These are phyloP conservation scores for Pseudogymnoascus sp. DNA, from an alignment of 2,329 filamentous ascomycete genomes.

Conservation along the genomic window DNA sequence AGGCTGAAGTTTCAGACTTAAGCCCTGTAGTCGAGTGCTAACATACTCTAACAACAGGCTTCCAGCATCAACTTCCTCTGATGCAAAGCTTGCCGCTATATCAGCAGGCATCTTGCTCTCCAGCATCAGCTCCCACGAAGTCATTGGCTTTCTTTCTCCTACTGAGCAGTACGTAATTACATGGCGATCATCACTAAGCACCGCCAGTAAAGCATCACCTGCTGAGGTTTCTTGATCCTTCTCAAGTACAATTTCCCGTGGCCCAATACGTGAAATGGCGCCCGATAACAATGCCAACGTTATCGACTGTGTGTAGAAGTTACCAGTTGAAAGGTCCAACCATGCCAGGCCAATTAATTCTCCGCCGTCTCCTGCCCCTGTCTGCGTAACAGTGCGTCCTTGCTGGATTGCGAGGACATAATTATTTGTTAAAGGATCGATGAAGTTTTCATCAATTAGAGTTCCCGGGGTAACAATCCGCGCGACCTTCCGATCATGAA, in stretches of 20 bases:
- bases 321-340: slow-evolving; percentile 90
- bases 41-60: slow-evolving; percentile 80
- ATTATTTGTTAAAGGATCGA: slow-evolving; percentile 89
- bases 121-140: slow-evolving; percentile 63
- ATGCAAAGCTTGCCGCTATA: slow-evolving; percentile 48
- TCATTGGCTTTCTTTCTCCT: slow-evolving; percentile 32
- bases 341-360: slow-evolving; percentile 68
- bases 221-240: slow-evolving; percentile 47
- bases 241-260: slow-evolving; percentile 77
- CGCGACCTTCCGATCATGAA: slow-evolving; percentile 77
- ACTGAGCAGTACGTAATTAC: slow-evolving; percentile 62
- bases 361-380: slow-evolving; percentile 17
- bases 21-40: slow-evolving; percentile 64
- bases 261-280: slow-evolving; percentile 70
- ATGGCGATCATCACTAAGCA: slow-evolving; percentile 67
- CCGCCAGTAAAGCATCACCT: slow-evolving; percentile 52
- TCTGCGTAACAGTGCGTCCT: slow-evolving; percentile 23
- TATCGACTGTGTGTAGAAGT: slow-evolving; percentile 78
- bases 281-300: slow-evolving; percentile 66
- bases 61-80: slow-evolving; percentile 65
- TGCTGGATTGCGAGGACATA: slow-evolving; percentile 77
- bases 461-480: slow-evolving; percentile 91
- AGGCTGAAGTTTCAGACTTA: slow-evolving; percentile 73
- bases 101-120: slow-evolving; percentile 58
- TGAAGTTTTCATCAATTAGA: slow-evolving; percentile 93